phyloP scores from a whole-genome alignment of 768 basidiomycete species.

The Kwoniella bestiolae region DNA sequence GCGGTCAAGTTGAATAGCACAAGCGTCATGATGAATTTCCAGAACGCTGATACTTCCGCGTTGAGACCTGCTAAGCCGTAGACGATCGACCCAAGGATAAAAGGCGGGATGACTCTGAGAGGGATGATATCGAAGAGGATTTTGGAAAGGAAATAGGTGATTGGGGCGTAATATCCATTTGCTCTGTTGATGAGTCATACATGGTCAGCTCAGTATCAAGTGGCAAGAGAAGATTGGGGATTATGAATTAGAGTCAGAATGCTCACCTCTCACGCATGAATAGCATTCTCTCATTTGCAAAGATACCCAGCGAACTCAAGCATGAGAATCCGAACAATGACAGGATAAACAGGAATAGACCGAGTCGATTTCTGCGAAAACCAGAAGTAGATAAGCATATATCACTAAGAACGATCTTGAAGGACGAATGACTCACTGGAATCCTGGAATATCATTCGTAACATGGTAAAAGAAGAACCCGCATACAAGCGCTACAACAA shows the following conservation, averaged over 20 bases:
- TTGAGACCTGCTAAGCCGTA: slow-evolving; percentile 95
- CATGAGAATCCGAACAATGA: slow-evolving; percentile 96
- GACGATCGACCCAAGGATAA: slow-evolving; percentile 93
- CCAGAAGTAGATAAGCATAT: background rate
- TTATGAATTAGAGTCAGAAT: no score
- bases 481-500: slow-evolving; percentile 85
- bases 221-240: no score
- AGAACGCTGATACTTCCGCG: slow-evolving; percentile 83
- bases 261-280: slow-evolving; percentile 96
- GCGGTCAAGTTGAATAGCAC: slow-evolving; percentile 97
- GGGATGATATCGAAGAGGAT: slow-evolving; percentile 96
- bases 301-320: slow-evolving; percentile 87
- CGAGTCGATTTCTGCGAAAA: slow-evolving; percentile 60
- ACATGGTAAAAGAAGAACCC: slow-evolving; percentile 92
- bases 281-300: slow-evolving; percentile 90
- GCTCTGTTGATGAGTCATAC: no score
- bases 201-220: no score
- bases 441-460: slow-evolving; percentile 91
- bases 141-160: slow-evolving; percentile 94
- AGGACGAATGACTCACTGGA: slow-evolving; percentile 76
- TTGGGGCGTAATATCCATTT: slow-evolving; percentile 96
- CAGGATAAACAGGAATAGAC: slow-evolving; percentile 97
- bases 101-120: slow-evolving; percentile 87
- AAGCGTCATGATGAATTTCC: slow-evolving; percentile 96
- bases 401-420: background rate